Conservation (phyloP, 2,329 filamentous ascomycete genomes). For the Colletotrichum spaethianum region DNA sequence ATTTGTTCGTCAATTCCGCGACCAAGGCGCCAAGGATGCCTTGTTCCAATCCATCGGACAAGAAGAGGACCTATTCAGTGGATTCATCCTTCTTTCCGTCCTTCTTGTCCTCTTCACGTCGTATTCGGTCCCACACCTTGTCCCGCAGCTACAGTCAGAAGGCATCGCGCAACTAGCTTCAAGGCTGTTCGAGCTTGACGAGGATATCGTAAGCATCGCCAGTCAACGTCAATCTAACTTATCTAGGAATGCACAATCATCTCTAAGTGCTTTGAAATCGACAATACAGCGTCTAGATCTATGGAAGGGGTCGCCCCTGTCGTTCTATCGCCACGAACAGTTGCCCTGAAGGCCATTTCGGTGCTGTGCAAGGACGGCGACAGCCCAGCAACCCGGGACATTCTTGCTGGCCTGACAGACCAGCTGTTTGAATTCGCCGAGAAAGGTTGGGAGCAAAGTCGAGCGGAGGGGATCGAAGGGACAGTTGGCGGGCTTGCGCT, state of each 20-base stretch:
- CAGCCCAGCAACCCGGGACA: conserved; percentile 22
- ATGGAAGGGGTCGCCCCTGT: conserved; percentile 71
- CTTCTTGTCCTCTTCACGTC: conserved; percentile 74
- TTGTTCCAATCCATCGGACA: conserved; percentile 74
- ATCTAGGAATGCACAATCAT: conserved; percentile 73
- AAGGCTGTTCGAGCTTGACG: conserved; percentile 65
- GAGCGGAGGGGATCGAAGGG: conserved; percentile 24
- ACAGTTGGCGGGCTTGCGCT: conserved; percentile 47
- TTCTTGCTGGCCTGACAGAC: conserved; percentile 38
- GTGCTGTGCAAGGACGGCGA: conserved; percentile 31
- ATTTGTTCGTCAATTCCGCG: conserved; percentile 79
- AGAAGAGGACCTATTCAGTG: conserved; percentile 73
- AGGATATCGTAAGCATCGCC: conserved; percentile 72
- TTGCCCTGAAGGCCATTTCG: conserved; percentile 73
- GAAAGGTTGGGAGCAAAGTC: conserved; percentile 28
- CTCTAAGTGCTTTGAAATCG: conserved; percentile 68
- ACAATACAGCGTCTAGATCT: conserved; percentile 67
- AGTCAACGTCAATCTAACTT: conserved; percentile 78
- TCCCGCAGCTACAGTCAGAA: conserved; percentile 69
- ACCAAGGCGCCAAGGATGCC: conserved; percentile 79
- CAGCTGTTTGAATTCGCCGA: conserved; percentile 43
- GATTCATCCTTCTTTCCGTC: conserved; percentile 75
- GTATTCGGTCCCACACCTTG: conserved; percentile 71
- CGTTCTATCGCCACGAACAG: conserved; percentile 71
- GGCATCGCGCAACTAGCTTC: conserved; percentile 69